Base-by-base conservation (phyloP, 108 stramenopile genomes). In the Seminavis robusta region DNA sequence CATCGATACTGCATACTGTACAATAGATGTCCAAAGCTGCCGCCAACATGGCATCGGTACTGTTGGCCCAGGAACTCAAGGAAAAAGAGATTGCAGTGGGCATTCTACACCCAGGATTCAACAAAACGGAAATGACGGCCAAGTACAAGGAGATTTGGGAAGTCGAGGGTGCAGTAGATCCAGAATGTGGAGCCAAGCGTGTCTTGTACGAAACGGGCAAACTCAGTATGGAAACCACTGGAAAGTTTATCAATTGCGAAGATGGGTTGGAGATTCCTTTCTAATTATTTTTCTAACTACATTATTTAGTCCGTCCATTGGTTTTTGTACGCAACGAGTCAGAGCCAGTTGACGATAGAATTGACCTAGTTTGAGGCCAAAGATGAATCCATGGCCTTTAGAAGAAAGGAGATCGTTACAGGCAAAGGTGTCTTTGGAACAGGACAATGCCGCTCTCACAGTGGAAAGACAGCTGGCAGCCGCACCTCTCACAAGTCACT, bases 21-120 rank as follows among this genome's bases (percentile, higher is more conserved):
- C 80, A 76, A 57, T 78, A 85, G 75, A 86, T 86, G 84, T 69
- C 67, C 41, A 80, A 80, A 28, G 71, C 78, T 27, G 77, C 80
- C n/a, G 72, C 76, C 37, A 86, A 86, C 73, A 86, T 86, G 81
- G 76, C 75, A 76, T 72, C 75, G 28, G 74, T 71, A 29, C 40
- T 86, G 6, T 48, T 86, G 20, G 38, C 77, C 21, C 69, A 74
- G 21, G 84, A 86, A 69, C 56, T 86, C 44, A 80, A 77, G 37
- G 24, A 33, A 3, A 65, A 70, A 59, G 56, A 52, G 28, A 71
- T 86, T 40, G 28, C 73, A 13, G 72, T 82, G 11, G 63, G 61
- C 11, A 33, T 77, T 38, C 46, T 86, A 7, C 84, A 86, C 55
- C 84, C 84, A 8, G 84, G 84, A 20, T 86, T 86, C 56, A 82